These are phyloP conservation scores for Daedalea quercina DNA, from an alignment of 768 basidiomycete genomes.

Conservation along the genomic window DNA sequence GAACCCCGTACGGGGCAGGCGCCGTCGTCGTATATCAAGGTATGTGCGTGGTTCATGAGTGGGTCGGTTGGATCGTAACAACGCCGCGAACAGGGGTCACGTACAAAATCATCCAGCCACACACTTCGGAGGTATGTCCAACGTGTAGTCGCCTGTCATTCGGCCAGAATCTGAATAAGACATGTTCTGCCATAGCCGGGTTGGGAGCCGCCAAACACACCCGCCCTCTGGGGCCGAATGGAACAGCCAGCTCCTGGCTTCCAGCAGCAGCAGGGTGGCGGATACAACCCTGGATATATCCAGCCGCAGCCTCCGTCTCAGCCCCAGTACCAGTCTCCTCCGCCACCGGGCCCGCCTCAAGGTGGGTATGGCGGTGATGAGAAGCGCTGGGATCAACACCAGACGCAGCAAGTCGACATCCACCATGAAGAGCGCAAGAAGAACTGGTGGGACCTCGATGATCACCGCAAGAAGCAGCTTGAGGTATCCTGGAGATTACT, in stretches of 20 bases:
- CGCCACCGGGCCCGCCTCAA: slow-evolving; percentile 2
- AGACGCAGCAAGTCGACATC: slow-evolving; percentile 24
- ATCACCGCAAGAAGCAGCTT: slow-evolving; percentile 50
- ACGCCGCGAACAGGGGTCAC: slow-evolving; percentile 31
- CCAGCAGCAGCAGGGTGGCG: slow-evolving; percentile 6
- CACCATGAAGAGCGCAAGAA: slow-evolving; percentile 43
- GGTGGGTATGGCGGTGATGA: slow-evolving; percentile 5
- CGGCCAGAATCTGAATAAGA: slow-evolving; percentile 4
- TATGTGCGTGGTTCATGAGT: slow-evolving; percentile 15
- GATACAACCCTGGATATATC: slow-evolving; percentile 10
- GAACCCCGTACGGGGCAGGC: slow-evolving; percentile 48
- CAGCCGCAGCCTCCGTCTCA: slow-evolving; percentile 1
- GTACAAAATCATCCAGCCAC: slow-evolving; percentile 71
- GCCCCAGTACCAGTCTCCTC: not conserved
- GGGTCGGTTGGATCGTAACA: not conserved
- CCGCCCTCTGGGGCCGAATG: slow-evolving; percentile 62
- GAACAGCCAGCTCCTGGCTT: slow-evolving; percentile 20
- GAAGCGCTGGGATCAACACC: slow-evolving; percentile 17
- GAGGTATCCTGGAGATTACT: slow-evolving; percentile 30
- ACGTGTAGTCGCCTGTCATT: not conserved
- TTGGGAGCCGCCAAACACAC: slow-evolving; percentile 58
- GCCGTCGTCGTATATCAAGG: slow-evolving; percentile 54
- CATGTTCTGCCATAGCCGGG: slow-evolving; percentile 36
- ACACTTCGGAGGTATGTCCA: slow-evolving; percentile 52
- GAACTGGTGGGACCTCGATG: slow-evolving; percentile 50